Percentiles rank a stretch among this genome's conserved stretches.
Conservation (phyloP, 1,284 basidiomycete species). For the Microstroma glucosiphilum region DNA sequence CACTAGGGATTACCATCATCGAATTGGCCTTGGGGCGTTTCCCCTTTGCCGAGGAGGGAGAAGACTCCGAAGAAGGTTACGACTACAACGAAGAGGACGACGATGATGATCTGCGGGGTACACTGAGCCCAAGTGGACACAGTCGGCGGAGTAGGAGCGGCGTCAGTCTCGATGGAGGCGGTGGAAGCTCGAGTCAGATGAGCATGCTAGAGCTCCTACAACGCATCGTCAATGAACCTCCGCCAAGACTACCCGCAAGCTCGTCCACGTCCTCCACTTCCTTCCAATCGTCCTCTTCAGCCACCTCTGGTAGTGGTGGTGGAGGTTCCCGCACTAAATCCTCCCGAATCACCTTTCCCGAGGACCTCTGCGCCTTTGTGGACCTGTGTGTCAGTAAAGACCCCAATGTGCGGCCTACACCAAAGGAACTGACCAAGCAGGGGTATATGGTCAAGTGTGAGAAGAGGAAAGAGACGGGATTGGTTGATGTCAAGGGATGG, state of each 20-base stretch:
- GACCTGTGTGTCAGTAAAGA: slow-evolving; percentile 45
- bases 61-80: slow-evolving; percentile 12
- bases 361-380: slow-evolving; percentile 40
- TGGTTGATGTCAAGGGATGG: slow-evolving; percentile 37
- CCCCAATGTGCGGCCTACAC: slow-evolving; percentile 34
- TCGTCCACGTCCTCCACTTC: background rate
- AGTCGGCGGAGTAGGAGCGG: slow-evolving; percentile 57
- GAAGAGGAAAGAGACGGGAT: slow-evolving; percentile 8
- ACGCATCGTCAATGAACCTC: slow-evolving; percentile 75
- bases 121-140: slow-evolving; percentile 28
- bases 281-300: background rate
- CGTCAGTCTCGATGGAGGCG: slow-evolving; percentile 78
- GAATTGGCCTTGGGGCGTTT: slow-evolving; percentile 89
- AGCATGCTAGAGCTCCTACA: slow-evolving; percentile 92
- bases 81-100: slow-evolving; percentile 18
- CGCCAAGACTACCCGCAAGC: slow-evolving; percentile 35
- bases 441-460: slow-evolving; percentile 31
- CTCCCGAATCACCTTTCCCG: slow-evolving; percentile 21
- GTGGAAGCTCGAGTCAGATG: slow-evolving; percentile 68
- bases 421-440: slow-evolving; percentile 41
- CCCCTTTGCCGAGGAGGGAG: slow-evolving; percentile 60
- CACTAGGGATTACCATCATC: slow-evolving; percentile 86
- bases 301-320: background rate
- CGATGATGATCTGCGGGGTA: slow-evolving; percentile 32
- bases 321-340: slow-evolving; percentile 6